phyloP scores from a whole-genome alignment of 305 asterid species.

The Ruellia speciosa region DNA sequence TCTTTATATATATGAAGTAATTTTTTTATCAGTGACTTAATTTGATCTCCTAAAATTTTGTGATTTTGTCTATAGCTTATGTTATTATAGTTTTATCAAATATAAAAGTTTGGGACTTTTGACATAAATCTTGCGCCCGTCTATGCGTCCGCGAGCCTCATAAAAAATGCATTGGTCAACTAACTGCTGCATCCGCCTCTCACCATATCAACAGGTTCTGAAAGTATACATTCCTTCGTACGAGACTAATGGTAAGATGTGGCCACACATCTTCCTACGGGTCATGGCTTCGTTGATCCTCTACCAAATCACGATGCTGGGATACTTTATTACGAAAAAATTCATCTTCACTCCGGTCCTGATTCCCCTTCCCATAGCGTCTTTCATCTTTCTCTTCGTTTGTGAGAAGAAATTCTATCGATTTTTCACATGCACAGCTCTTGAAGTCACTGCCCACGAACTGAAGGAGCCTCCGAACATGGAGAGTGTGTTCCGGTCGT shows the following conservation, averaged over 20 bases:
- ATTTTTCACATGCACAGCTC: constrained; percentile 56
- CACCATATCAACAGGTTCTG: constrained; percentile 41
- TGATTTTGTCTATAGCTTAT: no score
- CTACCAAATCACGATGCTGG: constrained; percentile 74
- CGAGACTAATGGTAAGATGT: constrained; percentile 77
- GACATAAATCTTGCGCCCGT: no score
- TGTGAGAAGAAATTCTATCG: constrained; percentile 56
- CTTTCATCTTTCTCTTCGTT: constrained; percentile 37
- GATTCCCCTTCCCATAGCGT: constrained; percentile 48
- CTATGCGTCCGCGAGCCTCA: no score
- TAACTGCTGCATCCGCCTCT: neutral
- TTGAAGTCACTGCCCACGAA: constrained; percentile 56
- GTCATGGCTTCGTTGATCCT: constrained; percentile 53
- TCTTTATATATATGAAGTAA: no score
- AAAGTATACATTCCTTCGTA: constrained; percentile 70
- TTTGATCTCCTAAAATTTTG: no score
- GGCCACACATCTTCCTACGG: constrained; percentile 84
- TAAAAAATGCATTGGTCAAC: neutral
- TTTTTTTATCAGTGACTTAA: no score
- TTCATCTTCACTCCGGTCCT: constrained; percentile 42
- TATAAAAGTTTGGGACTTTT: no score
- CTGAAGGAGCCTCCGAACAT: constrained; percentile 60
- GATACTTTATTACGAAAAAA: constrained; percentile 46
- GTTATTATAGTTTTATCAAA: no score
- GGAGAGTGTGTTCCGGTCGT: constrained; percentile 62